phyloP scores from a whole-genome alignment of 2,329 filamentous ascomycete species.

The Tolypocladium endophyticum region DNA sequence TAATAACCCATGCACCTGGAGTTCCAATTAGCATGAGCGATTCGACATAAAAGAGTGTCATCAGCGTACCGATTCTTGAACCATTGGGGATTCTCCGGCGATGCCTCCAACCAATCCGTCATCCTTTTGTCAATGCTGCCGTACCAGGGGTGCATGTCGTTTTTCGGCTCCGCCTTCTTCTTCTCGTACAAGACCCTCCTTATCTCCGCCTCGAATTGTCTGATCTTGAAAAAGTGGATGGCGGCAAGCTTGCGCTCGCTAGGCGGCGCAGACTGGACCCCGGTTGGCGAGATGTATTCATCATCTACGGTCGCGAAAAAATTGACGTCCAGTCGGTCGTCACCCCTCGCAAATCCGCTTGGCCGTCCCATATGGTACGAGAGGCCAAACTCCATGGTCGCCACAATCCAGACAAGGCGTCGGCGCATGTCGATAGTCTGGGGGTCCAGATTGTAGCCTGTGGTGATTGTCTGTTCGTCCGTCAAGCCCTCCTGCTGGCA shows the following conservation, averaged over 20 bases:
- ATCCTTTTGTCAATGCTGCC: slow-evolving; percentile 67
- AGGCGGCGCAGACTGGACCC: slow-evolving; percentile 60
- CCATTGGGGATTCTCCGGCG: slow-evolving; percentile 60
- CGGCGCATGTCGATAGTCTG: slow-evolving; percentile 83
- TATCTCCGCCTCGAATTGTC: slow-evolving; percentile 78
- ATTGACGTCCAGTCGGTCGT: slow-evolving; percentile 74
- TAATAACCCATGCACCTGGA: slow-evolving; percentile 56
- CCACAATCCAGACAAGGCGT: slow-evolving; percentile 77
- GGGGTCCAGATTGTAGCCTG: slow-evolving; percentile 52
- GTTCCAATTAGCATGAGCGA: neutral
- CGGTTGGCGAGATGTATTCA: slow-evolving; percentile 66
- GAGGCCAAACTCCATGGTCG: slow-evolving; percentile 80
- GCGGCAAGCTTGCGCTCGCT: slow-evolving; percentile 79
- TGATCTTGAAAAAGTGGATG: slow-evolving; percentile 91
- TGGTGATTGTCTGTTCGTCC: slow-evolving; percentile 77
- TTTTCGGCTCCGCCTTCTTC: slow-evolving; percentile 64
- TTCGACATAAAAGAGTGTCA: neutral
- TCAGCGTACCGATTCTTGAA: slow-evolving; percentile 67
- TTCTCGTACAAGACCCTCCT: slow-evolving; percentile 76
- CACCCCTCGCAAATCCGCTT: slow-evolving; percentile 69
- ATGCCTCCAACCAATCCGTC: slow-evolving; percentile 65
- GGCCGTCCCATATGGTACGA: slow-evolving; percentile 82
- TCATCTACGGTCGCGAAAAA: slow-evolving; percentile 81
- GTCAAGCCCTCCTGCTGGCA: slow-evolving; percentile 81
- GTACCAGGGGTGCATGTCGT: slow-evolving; percentile 84